Base-by-base conservation (phyloP, 116 monocot species). In the Cymodocea nodosa region DNA sequence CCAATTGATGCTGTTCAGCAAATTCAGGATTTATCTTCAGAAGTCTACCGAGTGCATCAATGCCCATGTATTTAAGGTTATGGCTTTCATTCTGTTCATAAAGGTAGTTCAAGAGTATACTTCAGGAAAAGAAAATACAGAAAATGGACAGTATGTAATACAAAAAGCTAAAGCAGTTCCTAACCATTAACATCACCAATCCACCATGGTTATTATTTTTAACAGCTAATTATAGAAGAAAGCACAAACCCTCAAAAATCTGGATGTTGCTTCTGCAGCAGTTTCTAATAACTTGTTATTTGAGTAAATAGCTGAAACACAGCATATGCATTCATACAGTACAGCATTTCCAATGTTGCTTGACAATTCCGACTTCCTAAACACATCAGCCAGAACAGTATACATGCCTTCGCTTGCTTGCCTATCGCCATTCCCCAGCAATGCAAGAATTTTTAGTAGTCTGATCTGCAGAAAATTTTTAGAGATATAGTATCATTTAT, bases 301-400 rank as follows among this genome's bases (percentile, higher is more conserved):
- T 17, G 88, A 88, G 77, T 78, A 78, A 23, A 97, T 97, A 51
- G 92, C 91, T 72, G 97, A 88, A 63, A 86, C 87, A 86, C 97
- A 97, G 65, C 97, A 91, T 61, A 97, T 88, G 74, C 80, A 83
- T 76, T 97, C 84, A 80, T 88, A 97, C 15, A 97, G 35, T 69
- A 97, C 71, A 59, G 97, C 92, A 80, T 97, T 97, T 60, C 92
- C 97, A 66, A 97, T 97, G 68, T 97, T 97, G 82, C 80, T 91
- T 66, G 97, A 72, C 50, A 78, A 36, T 65, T 97, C 97, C 69
- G 66, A 70, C 76, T 86, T 97, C 65, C 86, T 83, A 62, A 97
- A 85, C 64, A 97, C 91, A 57, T 91, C 92, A 69, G 73, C 79
- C 8, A 97, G 77, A 13, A 97, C 77, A 56, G 85, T 82, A 66